Evolutionary conservation across 192 early-diverging fungal genomes (phyloP).

Genomic region (Lobosporangium transversale): DNA sequence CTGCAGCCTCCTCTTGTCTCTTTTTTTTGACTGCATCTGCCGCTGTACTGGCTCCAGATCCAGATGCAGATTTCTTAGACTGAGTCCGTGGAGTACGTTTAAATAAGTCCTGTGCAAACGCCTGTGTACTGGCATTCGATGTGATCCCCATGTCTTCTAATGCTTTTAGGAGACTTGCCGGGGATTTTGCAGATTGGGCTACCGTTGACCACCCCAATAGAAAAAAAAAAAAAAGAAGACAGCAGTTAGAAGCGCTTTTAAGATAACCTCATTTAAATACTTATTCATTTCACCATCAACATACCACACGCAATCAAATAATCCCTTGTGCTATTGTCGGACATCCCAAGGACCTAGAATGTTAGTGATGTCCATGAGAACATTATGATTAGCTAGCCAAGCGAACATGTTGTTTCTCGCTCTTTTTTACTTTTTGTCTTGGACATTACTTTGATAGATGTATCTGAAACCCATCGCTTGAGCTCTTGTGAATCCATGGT

Average conservation of each 20-base stretch:
- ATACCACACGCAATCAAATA: slow-evolving; percentile 72
- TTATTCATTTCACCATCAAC: too few relatives aligned
- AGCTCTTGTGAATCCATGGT: slow-evolving; percentile 53
- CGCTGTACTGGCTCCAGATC: slow-evolving; percentile 29
- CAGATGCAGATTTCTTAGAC: slow-evolving; percentile 35
- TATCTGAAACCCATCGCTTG: slow-evolving; percentile 73
- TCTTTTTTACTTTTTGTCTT: too few relatives aligned
- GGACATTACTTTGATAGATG: slow-evolving; percentile 60
- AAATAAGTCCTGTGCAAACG: slow-evolving; percentile 76
- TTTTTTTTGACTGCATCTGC: slow-evolving; percentile 52
- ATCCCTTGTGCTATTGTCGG: slow-evolving; percentile 74
- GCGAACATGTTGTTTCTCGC: too few relatives aligned
- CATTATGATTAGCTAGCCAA: too few relatives aligned
- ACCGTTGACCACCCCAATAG: too few relatives aligned
- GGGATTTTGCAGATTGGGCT: slow-evolving; percentile 70
- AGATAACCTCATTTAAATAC: neutral
- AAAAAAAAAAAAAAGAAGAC: neutral
- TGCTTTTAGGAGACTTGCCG: slow-evolving; percentile 56
- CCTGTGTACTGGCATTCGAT: slow-evolving; percentile 55
- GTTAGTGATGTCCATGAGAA: too few relatives aligned
- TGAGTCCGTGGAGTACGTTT: slow-evolving; percentile 61
- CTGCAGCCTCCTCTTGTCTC: slow-evolving; percentile 28
- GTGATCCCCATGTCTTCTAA: slow-evolving; percentile 75
- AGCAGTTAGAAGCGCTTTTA: neutral
- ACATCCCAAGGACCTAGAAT: slow-evolving; percentile 66